Conservation (phyloP, 1,139 yeast species). For the Candida sojae region DNA sequence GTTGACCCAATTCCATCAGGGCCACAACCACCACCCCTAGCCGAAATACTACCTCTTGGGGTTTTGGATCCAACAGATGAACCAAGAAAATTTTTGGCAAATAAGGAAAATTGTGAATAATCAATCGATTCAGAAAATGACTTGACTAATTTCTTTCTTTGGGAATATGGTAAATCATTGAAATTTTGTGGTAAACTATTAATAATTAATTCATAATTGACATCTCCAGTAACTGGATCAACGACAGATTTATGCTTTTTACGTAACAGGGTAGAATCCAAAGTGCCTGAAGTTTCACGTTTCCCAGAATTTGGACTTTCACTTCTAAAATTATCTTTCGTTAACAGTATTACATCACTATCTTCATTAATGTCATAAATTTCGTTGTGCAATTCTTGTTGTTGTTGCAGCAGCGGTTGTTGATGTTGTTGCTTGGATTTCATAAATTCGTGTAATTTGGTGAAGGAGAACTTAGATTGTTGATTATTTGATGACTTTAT, state of each 20-base stretch:
- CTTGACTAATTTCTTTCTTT: constrained; percentile 57
- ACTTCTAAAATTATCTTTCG: constrained; percentile 4
- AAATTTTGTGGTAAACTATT: constrained; percentile 61
- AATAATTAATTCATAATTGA: constrained; percentile 39
- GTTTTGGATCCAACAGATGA: constrained; percentile 22
- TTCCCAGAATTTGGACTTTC: constrained; percentile 5
- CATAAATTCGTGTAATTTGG: constrained; percentile 30
- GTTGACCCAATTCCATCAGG: constrained; percentile 19
- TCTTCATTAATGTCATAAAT: constrained; percentile 1
- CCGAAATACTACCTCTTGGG: constrained; percentile 17
- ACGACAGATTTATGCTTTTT: constrained; percentile 23
- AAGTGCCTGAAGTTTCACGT: constrained; percentile 9
- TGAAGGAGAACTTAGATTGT: constrained; percentile 19
- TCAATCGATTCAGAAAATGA: constrained; percentile 59
- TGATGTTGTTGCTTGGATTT: constrained; percentile 20
- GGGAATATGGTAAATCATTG: constrained; percentile 66
- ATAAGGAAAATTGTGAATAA: constrained; percentile 47
- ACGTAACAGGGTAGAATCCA: constrained; percentile 4
- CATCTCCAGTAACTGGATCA: constrained; percentile 30
- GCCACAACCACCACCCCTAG: constrained; percentile 6
- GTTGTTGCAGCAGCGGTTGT: constrained; percentile 14
- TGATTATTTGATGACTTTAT: constrained; percentile 21
- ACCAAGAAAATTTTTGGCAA: constrained; percentile 36
- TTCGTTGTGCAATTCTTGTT: background rate
- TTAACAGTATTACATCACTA: constrained; percentile 3